Conservation (phyloP, 495 filamentous ascomycete genomes). For the Tuber melanosporum region DNA sequence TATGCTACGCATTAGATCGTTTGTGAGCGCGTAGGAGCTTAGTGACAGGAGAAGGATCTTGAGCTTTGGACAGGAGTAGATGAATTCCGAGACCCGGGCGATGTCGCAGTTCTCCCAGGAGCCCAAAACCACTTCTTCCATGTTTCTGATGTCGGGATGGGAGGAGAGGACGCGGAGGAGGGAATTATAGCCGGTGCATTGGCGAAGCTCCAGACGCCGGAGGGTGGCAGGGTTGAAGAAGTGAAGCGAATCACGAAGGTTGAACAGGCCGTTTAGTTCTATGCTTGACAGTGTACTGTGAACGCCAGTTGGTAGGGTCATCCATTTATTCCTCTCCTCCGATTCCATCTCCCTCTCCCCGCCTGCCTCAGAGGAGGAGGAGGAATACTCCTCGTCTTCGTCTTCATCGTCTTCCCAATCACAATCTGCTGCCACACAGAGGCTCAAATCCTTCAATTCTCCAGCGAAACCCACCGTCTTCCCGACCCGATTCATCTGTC, state of each 20-base stretch:
- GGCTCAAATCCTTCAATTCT: neutral
- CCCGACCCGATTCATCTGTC: slow-evolving; percentile 1
- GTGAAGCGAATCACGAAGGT: neutral
- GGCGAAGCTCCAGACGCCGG: slow-evolving; percentile 1
- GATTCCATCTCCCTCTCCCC: neutral
- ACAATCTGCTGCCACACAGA: slow-evolving; percentile 1
- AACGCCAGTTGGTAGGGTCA: neutral
- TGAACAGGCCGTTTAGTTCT: slow-evolving; percentile 1
- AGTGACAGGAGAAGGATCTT: neutral
- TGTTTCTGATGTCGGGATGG: neutral
- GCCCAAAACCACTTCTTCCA: slow-evolving; percentile 1
- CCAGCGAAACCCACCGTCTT: neutral
- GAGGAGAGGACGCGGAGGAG: slow-evolving; percentile 7
- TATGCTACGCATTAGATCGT: slow-evolving; percentile 1
- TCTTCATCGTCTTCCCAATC: slow-evolving; percentile 3
- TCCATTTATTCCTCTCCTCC: neutral
- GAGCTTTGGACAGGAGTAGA: slow-evolving; percentile 6
- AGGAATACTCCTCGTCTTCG: slow-evolving; percentile 1
- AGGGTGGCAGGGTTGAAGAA: slow-evolving; percentile 13
- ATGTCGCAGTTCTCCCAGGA: slow-evolving; percentile 11
- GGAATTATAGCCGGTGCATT: neutral
- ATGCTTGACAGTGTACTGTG: neutral
- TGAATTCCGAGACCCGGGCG: slow-evolving; percentile 4
- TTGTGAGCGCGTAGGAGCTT: slow-evolving; percentile 2
- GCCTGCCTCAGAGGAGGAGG: neutral